Base-by-base conservation (phyloP, 1,284 basidiomycete genomes). In the Malassezia vespertilionis region DNA sequence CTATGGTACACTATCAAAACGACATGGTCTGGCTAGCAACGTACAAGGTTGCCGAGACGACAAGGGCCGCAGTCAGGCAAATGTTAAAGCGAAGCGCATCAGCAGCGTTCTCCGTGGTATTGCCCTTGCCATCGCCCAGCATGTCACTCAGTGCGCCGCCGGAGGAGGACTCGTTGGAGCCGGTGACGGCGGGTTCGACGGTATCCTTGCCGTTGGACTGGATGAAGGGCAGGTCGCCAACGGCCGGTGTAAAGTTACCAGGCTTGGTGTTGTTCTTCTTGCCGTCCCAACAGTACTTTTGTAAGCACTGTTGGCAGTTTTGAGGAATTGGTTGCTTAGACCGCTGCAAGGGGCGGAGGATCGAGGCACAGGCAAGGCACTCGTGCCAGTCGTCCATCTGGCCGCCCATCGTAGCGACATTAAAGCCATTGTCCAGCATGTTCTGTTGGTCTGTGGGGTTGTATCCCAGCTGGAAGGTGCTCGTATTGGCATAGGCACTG, bases 401-500 rank as follows among this genome's bases (percentile, higher is more conserved):
- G 8, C 57, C 60, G n/a, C 56, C 62, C 37, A 68, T 42, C 26
- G 66, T 63, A 4, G 65, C 63, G 5, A 64, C 52, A 2, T 57
- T 53, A 26, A 68, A 53, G 15, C 57, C 54, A 24, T 71, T 69
- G 40, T 72, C 61, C 18, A 69, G 49, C 12, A 67, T 50, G 2
- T 17, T 24, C 46, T 69, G 66, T 7, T 56, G 44, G 26, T 63
- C 40, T 10, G 10, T 7, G 14, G 12, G n/a, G 18, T 48, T 45
- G 56, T 75, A 76, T 30, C 59, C 48, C 36, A 75, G 66, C 62
- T 72, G 50, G 54, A 26, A 69, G 4, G 66, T 69, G 28, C 56
- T 62, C 12, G 53, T 50, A 46, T 69, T 69, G 20, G 53, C 51
- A 7, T 51, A 33, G 11, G 48, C 57, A 24, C 61, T 61, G 72